phyloP scores from a whole-genome alignment of 1,139 yeast species.

The Ashbya aceris region DNA sequence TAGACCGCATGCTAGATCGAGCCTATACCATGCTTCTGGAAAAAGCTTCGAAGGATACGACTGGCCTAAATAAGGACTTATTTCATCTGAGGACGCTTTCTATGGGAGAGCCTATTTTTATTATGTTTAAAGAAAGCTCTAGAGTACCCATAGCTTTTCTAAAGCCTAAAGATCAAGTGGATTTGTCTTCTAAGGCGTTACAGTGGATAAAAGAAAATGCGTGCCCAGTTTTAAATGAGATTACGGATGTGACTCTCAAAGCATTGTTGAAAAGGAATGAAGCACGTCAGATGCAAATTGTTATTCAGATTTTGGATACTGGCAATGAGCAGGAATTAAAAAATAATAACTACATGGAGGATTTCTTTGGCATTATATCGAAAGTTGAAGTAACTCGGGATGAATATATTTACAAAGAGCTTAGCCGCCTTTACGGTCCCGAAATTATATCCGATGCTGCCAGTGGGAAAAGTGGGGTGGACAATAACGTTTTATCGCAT shows the following conservation, averaged over 20 bases:
- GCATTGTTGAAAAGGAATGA: conserved; percentile 33
- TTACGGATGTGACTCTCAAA: conserved; percentile 36
- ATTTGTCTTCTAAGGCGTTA: conserved; percentile 11
- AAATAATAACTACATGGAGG: conserved; percentile 29
- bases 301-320: conserved; percentile 46
- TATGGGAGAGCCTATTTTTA: no score
- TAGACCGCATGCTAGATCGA: no score
- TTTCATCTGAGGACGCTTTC: no score
- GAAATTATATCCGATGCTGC: conserved; percentile 29
- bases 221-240: conserved; percentile 44
- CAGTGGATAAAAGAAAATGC: conserved; percentile 41
- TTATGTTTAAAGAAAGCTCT: no score
- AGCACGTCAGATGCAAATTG: conserved; percentile 37
- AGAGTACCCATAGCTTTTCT: no score
- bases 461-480: conserved; percentile 37
- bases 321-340: conserved; percentile 26
- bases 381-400: conserved; percentile 42
- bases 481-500: conserved; percentile 23
- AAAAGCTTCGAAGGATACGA: no score
- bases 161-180: no score
- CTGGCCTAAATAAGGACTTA: no score
- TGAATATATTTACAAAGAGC: conserved; percentile 35
- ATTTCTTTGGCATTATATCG: conserved; percentile 43
- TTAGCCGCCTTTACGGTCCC: no score
- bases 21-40: no score